Evolutionary conservation across 148 eudicot genomes (phyloP), one percentile per base, ranked within the genome.

Genomic region (Heliosperma pusillum): DNA sequence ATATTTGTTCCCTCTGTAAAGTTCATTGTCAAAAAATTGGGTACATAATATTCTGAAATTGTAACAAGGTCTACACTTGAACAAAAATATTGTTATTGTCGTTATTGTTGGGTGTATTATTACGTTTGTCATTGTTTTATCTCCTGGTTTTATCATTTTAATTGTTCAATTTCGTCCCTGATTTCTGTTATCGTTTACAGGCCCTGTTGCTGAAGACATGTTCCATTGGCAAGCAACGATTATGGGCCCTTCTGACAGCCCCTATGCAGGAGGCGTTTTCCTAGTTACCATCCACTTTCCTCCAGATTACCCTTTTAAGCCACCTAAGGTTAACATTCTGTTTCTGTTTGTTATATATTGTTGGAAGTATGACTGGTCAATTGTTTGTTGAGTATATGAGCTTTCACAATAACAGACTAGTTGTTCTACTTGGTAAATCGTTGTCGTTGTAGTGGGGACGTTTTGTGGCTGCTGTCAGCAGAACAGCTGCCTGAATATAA

Each of bases 201-300:
- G 84, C 67, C 84, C 84, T 70, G 84, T 81, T 7, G 84, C 78
- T 74, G 84, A 81, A 77, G 84, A 81, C 76, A 81, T 81, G 84
- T 77, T 81, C 61, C 84, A 81, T 56, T 81, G 84, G 84, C 84
- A 81, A 81, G 84, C 84, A 44, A 81, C 84, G 22, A 81, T 78
- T 24, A 81, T 81, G 84, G 81, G 84, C 11, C 84, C 84, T 44
- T 70, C 78, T 42, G 84, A 81, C 26, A 77, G 81, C 62, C 84
- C 84, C 15, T 81, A 81, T 15, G 72, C 84, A 3, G 83, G 84
- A 65, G 84, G 84, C 16, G 78, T 81, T 69, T 81, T 81, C 81
- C 78, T 78, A 15, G 84, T 81, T 69, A 81, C 84, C n/a, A 81
- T 81, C 56, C 84, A 81, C 76, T 81, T 81, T 53, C 84, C 84